phyloP scores from a whole-genome alignment of 768 basidiomycete species.

The Gloeophyllum trabeum region DNA sequence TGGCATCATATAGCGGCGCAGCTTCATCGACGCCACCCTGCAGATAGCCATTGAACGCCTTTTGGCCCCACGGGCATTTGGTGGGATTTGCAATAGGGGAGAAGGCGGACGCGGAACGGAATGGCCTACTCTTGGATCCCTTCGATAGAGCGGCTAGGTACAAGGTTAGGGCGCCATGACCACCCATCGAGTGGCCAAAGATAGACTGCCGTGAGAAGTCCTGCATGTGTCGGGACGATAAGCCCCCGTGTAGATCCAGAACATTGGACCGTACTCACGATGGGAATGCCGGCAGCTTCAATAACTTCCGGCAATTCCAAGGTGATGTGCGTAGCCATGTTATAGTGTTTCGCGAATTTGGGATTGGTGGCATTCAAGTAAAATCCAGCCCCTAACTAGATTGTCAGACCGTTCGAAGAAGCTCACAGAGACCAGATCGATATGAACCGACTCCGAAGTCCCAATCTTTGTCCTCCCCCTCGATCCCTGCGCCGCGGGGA shows the following conservation, averaged over 20 bases:
- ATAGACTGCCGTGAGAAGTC: constrained; percentile 79
- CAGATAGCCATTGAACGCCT: constrained; percentile 84
- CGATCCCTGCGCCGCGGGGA: constrained; percentile 81
- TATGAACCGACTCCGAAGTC: constrained; percentile 92
- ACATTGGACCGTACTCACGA: constrained; percentile 35
- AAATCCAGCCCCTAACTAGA: constrained; percentile 66
- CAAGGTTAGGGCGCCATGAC: constrained; percentile 87
- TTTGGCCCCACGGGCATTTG: constrained; percentile 83
- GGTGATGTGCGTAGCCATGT: constrained; percentile 82
- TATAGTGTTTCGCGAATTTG: constrained; percentile 65
- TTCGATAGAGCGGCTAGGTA: constrained; percentile 72
- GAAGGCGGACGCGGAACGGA: constrained; percentile 85
- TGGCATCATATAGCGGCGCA: constrained; percentile 67
- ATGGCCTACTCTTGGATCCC: constrained; percentile 48
- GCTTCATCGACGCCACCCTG: constrained; percentile 70
- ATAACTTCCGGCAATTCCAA: constrained; percentile 78
- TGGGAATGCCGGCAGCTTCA: constrained; percentile 57
- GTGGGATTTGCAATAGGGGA: constrained; percentile 80
- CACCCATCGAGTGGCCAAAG: constrained; percentile 97
- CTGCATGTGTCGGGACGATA: too few relatives aligned
- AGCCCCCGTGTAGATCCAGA: too few relatives aligned
- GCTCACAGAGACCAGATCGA: too few relatives aligned
- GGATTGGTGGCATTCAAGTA: constrained; percentile 85
- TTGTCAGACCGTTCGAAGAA: background rate
- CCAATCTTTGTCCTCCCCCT: constrained; percentile 75